These are phyloP conservation scores for Auriculariales sp. DNA, from an alignment of 768 basidiomycete genomes.

Conservation along the genomic window DNA sequence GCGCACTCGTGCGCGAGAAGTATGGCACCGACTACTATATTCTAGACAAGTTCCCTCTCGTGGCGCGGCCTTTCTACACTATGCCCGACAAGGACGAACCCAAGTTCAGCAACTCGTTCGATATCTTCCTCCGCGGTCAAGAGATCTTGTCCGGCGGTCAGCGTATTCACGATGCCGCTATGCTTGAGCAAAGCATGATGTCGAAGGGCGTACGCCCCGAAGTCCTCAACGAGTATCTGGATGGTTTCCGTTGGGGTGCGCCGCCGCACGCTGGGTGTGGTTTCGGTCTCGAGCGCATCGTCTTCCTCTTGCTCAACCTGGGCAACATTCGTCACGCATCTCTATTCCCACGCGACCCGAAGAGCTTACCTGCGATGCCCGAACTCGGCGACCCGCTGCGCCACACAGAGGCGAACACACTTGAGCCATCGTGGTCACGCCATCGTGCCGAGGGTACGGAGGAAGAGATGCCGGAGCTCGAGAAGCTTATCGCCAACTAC, in stretches of 20 bases:
- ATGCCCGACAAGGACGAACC: slow-evolving; percentile 34
- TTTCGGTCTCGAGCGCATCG: slow-evolving; percentile 32
- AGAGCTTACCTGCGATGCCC: slow-evolving; percentile 1
- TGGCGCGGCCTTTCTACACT: slow-evolving; percentile 39
- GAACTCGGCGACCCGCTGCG: neutral
- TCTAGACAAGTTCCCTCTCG: slow-evolving; percentile 39
- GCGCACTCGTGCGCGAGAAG: slow-evolving; percentile 32
- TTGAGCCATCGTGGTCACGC: neutral
- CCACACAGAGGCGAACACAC: neutral
- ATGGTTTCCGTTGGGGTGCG: slow-evolving; percentile 33
- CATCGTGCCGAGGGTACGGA: neutral
- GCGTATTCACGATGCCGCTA: slow-evolving; percentile 30
- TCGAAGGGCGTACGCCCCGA: slow-evolving; percentile 23
- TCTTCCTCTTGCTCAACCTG: slow-evolving; percentile 36
- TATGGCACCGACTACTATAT: slow-evolving; percentile 42
- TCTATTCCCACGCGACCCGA: slow-evolving; percentile 35
- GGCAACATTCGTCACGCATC: slow-evolving; percentile 28
- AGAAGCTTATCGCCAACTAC: slow-evolving; percentile 44
- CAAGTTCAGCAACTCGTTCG: slow-evolving; percentile 34
- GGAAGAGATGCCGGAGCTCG: slow-evolving; percentile 17
- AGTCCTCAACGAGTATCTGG: slow-evolving; percentile 31
- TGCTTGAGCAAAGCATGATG: slow-evolving; percentile 26
- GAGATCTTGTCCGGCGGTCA: slow-evolving; percentile 42
- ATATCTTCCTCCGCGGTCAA: slow-evolving; percentile 42
- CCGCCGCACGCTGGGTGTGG: slow-evolving; percentile 39